Evolutionary conservation across 805 yeast genomes (phyloP).

Genomic region (Saccharomycopsis olivae): DNA sequence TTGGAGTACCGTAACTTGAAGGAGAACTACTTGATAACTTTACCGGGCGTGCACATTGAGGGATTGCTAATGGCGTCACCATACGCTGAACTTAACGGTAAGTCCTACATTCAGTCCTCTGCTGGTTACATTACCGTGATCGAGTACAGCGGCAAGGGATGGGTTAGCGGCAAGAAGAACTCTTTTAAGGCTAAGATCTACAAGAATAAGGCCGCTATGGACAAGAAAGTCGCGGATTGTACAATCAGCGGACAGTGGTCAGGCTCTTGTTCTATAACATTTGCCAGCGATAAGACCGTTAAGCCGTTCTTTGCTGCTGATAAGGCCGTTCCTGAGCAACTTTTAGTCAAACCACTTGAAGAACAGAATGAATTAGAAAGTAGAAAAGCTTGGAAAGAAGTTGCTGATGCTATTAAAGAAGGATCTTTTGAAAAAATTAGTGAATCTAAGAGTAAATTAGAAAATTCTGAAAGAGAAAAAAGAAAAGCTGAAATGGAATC

Average conservation of each 20-base stretch:
- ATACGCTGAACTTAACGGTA: constrained; percentile 87
- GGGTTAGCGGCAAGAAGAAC: constrained; percentile 91
- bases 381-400: constrained; percentile 82
- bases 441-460: constrained; percentile 65
- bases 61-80: constrained; percentile 89
- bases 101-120: constrained; percentile 73
- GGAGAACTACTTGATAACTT: constrained; percentile 70
- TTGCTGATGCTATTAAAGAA: constrained; percentile 72
- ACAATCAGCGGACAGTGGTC: constrained; percentile 93
- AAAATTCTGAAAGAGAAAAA: constrained; percentile 74
- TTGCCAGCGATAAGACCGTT: constrained; percentile 34
- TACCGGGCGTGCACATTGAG: constrained; percentile 92
- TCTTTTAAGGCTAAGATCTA: constrained; percentile 78
- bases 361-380: constrained; percentile 75
- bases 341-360: constrained; percentile 70
- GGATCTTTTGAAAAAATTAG: constrained; percentile 72
- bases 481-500: constrained; percentile 61
- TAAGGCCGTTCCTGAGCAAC: constrained; percentile 38
- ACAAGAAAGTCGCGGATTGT: constrained; percentile 53
- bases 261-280: constrained; percentile 58
- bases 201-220: constrained; percentile 39
- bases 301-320: constrained; percentile 56
- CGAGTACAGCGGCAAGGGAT: constrained; percentile 88
- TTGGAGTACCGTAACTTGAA: constrained; percentile 49
- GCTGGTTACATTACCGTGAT: constrained; percentile 63